These are phyloP conservation scores for thale cress (Arabidopsis thaliana) DNA, from an alignment of 345 rosid species.

Conservation along the genomic window TAIR10.1 NC_003070.9:30231501-30232000, in stretches of 20 bases:
- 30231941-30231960: constrained; percentile 14
- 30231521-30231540: constrained; percentile 92
- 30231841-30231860: constrained; percentile 71
- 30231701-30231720: background rate
- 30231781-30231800: constrained; percentile 86
- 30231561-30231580: constrained; percentile 79
- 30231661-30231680: background rate
- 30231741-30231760: constrained; percentile 1
- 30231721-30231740: constrained; percentile 12
- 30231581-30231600: constrained; percentile 97
- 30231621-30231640: constrained; percentile 4
- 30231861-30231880: constrained; percentile 62
- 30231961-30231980: constrained; percentile 29
- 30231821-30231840: constrained; percentile 74
- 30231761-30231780: constrained; percentile 77
- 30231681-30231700: constrained; percentile 10
- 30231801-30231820: constrained; percentile 76
- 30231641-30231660: constrained; percentile 7
- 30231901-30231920: constrained; percentile 61
- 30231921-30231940: constrained; percentile 22
- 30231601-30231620: constrained; percentile 52
- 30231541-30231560: constrained; percentile 79
- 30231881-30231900: constrained; percentile 92
- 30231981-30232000: background rate
- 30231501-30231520: constrained; percentile 8